phyloP scores from a whole-genome alignment of 2,329 filamentous ascomycete genomes.

The Monosporascus sp. region DNA sequence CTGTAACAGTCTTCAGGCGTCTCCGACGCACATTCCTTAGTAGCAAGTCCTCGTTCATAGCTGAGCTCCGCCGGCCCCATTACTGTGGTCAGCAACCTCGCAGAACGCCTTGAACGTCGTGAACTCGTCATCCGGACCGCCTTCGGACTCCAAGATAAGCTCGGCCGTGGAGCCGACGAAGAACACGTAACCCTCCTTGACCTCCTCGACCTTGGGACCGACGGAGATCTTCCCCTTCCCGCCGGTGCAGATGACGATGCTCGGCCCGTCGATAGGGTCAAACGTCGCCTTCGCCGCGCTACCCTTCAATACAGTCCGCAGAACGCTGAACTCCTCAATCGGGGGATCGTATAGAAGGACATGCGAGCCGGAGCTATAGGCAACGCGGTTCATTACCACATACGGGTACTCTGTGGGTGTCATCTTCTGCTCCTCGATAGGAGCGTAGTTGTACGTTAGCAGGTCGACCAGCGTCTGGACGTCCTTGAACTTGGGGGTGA shows the following conservation, averaged over 20 bases:
- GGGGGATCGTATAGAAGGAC: conserved; percentile 84
- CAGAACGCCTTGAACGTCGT: conserved; percentile 93
- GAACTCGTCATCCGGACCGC: conserved; percentile 60
- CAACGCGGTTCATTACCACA: conserved; percentile 71
- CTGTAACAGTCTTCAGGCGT: too few relatives aligned
- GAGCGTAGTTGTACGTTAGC: conserved; percentile 92
- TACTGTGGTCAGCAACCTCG: conserved; percentile 58
- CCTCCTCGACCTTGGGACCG: conserved; percentile 70
- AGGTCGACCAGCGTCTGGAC: conserved; percentile 82
- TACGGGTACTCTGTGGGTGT: conserved; percentile 78
- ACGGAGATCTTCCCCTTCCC: conserved; percentile 82
- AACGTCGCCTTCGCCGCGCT: conserved; percentile 79
- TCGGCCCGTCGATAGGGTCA: conserved; percentile 79
- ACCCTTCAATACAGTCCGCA: conserved; percentile 69
- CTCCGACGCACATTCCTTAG: not conserved
- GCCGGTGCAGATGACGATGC: conserved; percentile 84
- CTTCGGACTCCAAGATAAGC: conserved; percentile 66
- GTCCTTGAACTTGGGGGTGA: conserved; percentile 98
- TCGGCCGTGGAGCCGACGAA: conserved; percentile 88
- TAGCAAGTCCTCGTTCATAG: not conserved
- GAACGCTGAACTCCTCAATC: conserved; percentile 92
- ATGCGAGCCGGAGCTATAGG: conserved; percentile 71
- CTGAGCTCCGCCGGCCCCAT: conserved; percentile 16
- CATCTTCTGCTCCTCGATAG: conserved; percentile 95
- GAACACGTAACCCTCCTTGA: conserved; percentile 69